A percentile compares a stretch with the other conserved stretches of the same genome.
These are phyloP conservation scores for Licmophora abbreviata DNA, from an alignment of 108 stramenopile species.

Conservation along the genomic window DNA sequence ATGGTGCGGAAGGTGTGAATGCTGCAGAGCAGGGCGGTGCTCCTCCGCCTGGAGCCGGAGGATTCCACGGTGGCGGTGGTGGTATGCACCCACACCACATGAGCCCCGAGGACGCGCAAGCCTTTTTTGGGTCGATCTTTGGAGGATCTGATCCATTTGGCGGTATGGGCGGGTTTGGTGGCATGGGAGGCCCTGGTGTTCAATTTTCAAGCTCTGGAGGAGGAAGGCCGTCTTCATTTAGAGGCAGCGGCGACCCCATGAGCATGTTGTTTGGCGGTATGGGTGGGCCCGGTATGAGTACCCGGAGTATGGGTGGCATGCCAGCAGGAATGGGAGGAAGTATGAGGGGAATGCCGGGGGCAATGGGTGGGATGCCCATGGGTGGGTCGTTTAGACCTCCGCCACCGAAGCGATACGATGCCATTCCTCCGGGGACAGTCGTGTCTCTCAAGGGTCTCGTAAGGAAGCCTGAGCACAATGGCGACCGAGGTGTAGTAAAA, in stretches of 20 bases:
- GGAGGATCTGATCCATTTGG: slow-evolving; percentile 85
- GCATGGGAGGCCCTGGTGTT: slow-evolving; percentile 15
- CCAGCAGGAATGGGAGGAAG: slow-evolving; percentile 15
- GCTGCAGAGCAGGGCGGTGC: slow-evolving; percentile 59
- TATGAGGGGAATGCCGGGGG: slow-evolving; percentile 27
- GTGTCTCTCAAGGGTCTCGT: slow-evolving; percentile 70
- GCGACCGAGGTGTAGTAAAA: slow-evolving; percentile 70
- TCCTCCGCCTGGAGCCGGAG: slow-evolving; percentile 20
- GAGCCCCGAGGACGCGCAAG: slow-evolving; percentile 73
- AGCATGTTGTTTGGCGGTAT: slow-evolving; percentile 33
- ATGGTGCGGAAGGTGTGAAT: slow-evolving; percentile 67
- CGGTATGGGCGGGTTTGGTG: slow-evolving; percentile 22
- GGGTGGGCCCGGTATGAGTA: slow-evolving; percentile 14
- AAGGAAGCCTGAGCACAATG: slow-evolving; percentile 65
- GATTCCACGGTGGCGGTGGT: slow-evolving; percentile 32
- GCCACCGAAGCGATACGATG: slow-evolving; percentile 47
- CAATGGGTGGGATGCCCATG: slow-evolving; percentile 23
- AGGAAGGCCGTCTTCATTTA: too few species aligned
- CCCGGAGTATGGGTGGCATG: slow-evolving; percentile 8
- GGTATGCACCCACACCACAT: slow-evolving; percentile 52
- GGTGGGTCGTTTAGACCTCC: neutral
- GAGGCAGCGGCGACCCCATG: slow-evolving; percentile 28
- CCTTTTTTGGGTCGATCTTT: slow-evolving; percentile 70
- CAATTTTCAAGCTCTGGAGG: slow-evolving; percentile 25
- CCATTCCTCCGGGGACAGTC: slow-evolving; percentile 74